Base-by-base conservation (phyloP, 1,284 basidiomycete genomes). In the Phylloporus sp. region DNA sequence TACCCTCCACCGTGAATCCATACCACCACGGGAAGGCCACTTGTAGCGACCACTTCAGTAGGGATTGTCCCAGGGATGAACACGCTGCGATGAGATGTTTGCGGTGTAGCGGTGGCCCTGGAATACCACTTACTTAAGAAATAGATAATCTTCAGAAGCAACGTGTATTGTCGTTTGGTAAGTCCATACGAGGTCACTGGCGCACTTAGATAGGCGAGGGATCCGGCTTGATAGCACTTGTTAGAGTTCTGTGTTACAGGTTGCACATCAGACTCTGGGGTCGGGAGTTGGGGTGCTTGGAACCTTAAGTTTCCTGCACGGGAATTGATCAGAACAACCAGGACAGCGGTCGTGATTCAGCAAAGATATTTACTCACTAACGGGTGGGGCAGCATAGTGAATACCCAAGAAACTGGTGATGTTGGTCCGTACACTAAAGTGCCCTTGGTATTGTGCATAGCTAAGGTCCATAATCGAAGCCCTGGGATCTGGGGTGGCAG, bases 1-100 rank as follows among this genome's bases (percentile, higher is more conserved):
- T 65, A 74, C 73, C 73, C 72, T 60, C 73, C 72, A n/a, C 72
- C 72, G 10, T 75, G 73, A 63, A 73, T 73, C 73, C 73, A 75
- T 5, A 75, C 62, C 25, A 73, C 23, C 4, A 73, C 72, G 41
- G 73, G 72, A 17, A 73, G 53, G 6, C 64, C 62, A 1, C 49
- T 55, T 0, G 19, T 19, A 19, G 25, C 12, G 15, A 45, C 55
- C 8, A 47, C n/a, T 15, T 62, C 55, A 12, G 17, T 14, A 4
- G 66, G 49, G 0, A 72, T 55, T 14, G 25, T 52, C 29, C 69
- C 73, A 1, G 73, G 65, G 0, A 69, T 41, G 35, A 75, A 67
- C 5, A 73, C 73, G 15, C 72, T 73, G 12, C 19, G 12, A 10
- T n/a, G 10, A 45, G 25, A 2, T 17, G 29, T 12, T 39, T 14